Base-by-base conservation (phyloP, 305 asterid genomes). In the Plantago coronopus region DNA sequence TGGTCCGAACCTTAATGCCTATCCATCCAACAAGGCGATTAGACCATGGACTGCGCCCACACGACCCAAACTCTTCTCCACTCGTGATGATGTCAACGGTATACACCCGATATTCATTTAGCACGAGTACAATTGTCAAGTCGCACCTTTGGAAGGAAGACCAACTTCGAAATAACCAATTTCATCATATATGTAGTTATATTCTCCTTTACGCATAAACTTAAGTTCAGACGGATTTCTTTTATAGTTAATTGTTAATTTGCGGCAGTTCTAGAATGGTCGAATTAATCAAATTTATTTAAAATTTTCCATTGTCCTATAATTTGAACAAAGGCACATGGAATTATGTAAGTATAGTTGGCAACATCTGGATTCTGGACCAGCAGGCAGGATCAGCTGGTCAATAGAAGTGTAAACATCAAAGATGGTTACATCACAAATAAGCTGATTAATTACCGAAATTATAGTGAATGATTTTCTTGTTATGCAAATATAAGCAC, bases 21-120 rank as follows among this genome's bases (percentile, higher is more conserved):
- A 77, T 79, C 85, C 76, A 73, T 77, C 88, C 88, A 72, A 69
- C 79, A 17, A 70, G 53, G 81, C 83, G 61, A 48, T 20, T 20
- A 15, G 40, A 17, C 27, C 37, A 0, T 50, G 34, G 57, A 17
- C 58, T 40, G 40, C 58, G 5, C 57, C 27, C 58, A 53, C 31
- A 40, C 31, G 58, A 14, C 38, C 25, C 11, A 18, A 53, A 31
- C 29, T 14, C 19, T 34, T 50, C 57, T 22, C 37, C 37, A 21
- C 34, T 50, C 58, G 17, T 34, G 40, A 23, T 34, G 40, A 34
- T 6, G 0, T 27, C 34, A 27, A 27, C 5, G 31, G 2, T 2
- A 2, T 27, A 2, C 4, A 27, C 31, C 31, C 31, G 5, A 27
- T 27, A 27, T 27, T 27, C 31, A 27, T 27, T 27, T 27, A 2